These are phyloP conservation scores for Casuarina cunninghamiana DNA, from an alignment of 306 rosid species.

Conservation along the genomic window DNA sequence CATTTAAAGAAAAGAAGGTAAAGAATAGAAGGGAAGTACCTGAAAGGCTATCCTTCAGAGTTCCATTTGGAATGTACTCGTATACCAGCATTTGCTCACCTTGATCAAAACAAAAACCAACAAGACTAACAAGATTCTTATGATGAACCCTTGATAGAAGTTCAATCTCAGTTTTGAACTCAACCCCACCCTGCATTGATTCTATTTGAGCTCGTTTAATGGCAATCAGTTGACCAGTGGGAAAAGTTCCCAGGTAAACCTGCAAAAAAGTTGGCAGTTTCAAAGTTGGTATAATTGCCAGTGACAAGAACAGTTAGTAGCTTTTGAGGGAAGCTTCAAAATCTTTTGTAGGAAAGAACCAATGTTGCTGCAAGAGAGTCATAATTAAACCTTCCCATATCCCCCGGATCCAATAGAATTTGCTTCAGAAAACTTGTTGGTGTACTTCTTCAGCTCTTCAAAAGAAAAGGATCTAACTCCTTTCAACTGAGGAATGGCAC, in stretches of 20 bases:
- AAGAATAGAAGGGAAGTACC: conserved; percentile 30
- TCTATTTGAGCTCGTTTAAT: conserved; percentile 44
- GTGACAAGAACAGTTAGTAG: background rate
- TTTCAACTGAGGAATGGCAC: conserved; percentile 37
- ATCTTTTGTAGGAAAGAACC: background rate
- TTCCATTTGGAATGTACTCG: conserved; percentile 49
- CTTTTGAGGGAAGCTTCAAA: background rate
- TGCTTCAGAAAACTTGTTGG: conserved; percentile 43
- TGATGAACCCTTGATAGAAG: conserved; percentile 64
- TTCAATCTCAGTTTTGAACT: conserved; percentile 60
- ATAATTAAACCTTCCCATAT: conserved; percentile 63
- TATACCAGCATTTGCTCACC: conserved; percentile 61
- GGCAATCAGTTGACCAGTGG: conserved; percentile 44
- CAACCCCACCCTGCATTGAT: conserved; percentile 41
- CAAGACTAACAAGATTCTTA: conserved; percentile 50
- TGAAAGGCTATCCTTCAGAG: conserved; percentile 38
- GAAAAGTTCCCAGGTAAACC: conserved; percentile 50
- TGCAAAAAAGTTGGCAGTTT: conserved; percentile 14
- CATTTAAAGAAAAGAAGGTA: background rate
- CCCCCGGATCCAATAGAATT: conserved; percentile 66
- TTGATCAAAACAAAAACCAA: conserved; percentile 55
- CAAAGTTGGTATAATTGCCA: background rate
- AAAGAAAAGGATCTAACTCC: conserved; percentile 72
- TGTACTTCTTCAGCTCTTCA: conserved; percentile 63
- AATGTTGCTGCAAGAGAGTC: background rate